Evolutionary conservation across 163 green algal genomes (phyloP), one percentile per base, ranked within the genome.

Genomic region (Scenedesmus sp.): DNA sequence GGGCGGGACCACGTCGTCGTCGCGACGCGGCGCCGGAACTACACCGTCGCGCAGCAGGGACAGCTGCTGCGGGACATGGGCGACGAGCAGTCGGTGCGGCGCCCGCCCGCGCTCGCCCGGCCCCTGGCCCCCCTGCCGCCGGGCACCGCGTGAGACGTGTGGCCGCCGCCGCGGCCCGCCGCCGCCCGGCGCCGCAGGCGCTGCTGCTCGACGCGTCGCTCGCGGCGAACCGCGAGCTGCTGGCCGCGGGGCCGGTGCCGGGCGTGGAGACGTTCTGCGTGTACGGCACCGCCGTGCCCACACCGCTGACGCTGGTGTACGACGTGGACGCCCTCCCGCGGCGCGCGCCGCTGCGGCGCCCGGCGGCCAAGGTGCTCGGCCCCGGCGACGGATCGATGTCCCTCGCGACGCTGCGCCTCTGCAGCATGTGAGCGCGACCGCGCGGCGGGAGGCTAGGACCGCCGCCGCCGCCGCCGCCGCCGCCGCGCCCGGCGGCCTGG

Each of bases 371-470:
- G 14, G 10, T 64, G 0, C 36, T 29, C 22, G 56, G 56, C 56
- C 56, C 56, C 36, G 56, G 56, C 11, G 56, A 64, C 14, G 56
- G 56, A 14, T 26, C 28, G 1, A 64, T 64, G 15, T 44, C 14
- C 56, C 56, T 64, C 9, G 11, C 22, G 28, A 44, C 56, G 4
- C 28, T 64, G 56, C 56, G 56, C 9, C 56, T 64, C 6, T 64
- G 56, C 56, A 44, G 56, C 56, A n/a, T 44, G 56, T 64, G 56
- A 64, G 56, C 39, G 53, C 20, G 4, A 31, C n/a, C n/a, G n/a
- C n/a, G n/a, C n/a, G n/a, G n/a, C n/a, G n/a, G n/a, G n/a, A n/a
- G n/a, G n/a, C n/a, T n/a, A n/a, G n/a, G n/a, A n/a, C n/a, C n/a
- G n/a, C n/a, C n/a, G n/a, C n/a, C n/a, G n/a, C n/a, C n/a, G n/a